Percentiles rank a stretch among this genome's conserved stretches.
These are phyloP conservation scores for Tetrapisispora arboricola DNA, from an alignment of 805 yeast genomes.

Conservation along the genomic window DNA sequence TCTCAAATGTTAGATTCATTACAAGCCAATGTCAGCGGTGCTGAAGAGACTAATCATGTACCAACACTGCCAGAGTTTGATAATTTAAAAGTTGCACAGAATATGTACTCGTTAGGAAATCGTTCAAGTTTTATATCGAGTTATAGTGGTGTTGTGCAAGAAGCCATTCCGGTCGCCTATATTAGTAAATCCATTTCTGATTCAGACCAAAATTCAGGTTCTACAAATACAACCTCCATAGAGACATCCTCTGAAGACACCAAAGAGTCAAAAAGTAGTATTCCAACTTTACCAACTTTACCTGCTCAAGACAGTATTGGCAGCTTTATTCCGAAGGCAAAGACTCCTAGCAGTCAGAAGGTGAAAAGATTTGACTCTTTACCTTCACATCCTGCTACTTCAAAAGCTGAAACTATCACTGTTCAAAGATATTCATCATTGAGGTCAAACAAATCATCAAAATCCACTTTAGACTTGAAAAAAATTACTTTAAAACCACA, in stretches of 20 bases:
- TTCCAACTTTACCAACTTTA: constrained; percentile 10
- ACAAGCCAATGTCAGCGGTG: constrained; percentile 3
- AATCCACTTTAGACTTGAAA: background rate
- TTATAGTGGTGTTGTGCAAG: constrained; percentile 27
- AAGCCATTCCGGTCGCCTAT: constrained; percentile 26
- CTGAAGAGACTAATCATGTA: background rate
- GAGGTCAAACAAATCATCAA: background rate
- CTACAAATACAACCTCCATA: background rate
- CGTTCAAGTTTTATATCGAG: constrained; percentile 21
- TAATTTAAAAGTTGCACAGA: background rate
- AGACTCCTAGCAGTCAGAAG: background rate
- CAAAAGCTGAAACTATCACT: background rate
- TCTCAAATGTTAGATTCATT: constrained; percentile 26
- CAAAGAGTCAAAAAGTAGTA: background rate
- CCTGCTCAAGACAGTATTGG: constrained; percentile 8
- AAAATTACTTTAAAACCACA: background rate
- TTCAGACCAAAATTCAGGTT: background rate
- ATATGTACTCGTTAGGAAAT: constrained; percentile 6
- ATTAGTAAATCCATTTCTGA: constrained; percentile 4
- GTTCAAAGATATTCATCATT: constrained; percentile 1
- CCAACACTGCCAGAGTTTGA: background rate
- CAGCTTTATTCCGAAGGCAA: background rate
- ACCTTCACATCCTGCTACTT: background rate
- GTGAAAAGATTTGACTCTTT: constrained; percentile 1
- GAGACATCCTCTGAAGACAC: background rate